A percentile compares a stretch with the other conserved stretches of the same genome.
Evolutionary conservation across 441 rosid genomes (phyloP).

Genomic region (Isatis lusitanica): DNA sequence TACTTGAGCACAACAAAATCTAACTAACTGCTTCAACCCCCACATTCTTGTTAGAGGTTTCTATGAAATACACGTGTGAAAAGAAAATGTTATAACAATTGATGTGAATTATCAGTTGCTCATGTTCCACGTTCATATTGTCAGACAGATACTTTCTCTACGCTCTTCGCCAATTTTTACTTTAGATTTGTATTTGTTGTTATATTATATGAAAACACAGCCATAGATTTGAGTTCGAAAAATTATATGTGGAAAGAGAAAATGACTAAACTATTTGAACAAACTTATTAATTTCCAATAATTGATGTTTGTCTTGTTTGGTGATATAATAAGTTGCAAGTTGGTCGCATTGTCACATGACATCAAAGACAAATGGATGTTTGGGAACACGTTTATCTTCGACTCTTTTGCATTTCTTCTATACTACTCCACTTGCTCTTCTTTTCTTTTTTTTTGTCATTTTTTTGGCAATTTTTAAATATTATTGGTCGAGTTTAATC

Average conservation of each 20-base stretch:
- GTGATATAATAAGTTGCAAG: conserved; percentile 29
- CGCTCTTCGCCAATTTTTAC: neutral
- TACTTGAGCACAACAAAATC: neutral
- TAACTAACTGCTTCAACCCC: neutral
- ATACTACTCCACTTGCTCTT: conserved; percentile 18
- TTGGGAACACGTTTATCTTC: conserved; percentile 33
- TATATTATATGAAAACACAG: neutral
- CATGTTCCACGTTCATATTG: neutral
- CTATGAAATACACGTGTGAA: neutral
- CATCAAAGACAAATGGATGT: conserved; percentile 20
- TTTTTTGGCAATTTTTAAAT: neutral
- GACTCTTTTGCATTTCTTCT: neutral
- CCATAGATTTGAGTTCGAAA: neutral
- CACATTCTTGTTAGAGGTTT: neutral
- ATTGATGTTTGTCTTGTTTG: neutral
- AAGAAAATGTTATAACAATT: neutral
- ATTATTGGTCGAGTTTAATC: neutral
- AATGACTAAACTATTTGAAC: neutral
- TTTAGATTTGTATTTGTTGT: neutral
- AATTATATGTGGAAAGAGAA: neutral
- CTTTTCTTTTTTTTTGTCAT: neutral
- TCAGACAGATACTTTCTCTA: neutral
- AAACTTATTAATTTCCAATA: neutral
- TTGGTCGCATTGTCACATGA: conserved; percentile 22
- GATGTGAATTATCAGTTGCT: neutral